These are phyloP conservation scores for Psilocybe cyanescens DNA, from an alignment of 768 basidiomycete genomes.

Conservation along the genomic window DNA sequence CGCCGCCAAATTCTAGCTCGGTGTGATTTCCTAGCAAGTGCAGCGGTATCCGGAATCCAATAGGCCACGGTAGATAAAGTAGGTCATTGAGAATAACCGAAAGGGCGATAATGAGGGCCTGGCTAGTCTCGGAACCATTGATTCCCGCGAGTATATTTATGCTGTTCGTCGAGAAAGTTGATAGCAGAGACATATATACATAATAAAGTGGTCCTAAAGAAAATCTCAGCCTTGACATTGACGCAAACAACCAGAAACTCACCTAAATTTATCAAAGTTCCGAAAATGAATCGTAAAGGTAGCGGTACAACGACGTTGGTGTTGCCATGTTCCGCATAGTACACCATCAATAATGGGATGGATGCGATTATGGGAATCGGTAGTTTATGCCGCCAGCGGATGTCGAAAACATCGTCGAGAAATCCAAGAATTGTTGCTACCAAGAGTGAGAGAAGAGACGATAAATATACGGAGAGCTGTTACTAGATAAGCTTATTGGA, in stretches of 20 bases:
- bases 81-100: constrained; percentile 93
- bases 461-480: constrained; percentile 90
- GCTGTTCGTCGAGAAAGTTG: constrained; percentile 96
- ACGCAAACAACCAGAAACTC: constrained; percentile 22
- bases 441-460: constrained; percentile 88
- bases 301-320: constrained; percentile 93
- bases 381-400: constrained; percentile 97
- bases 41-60: constrained; percentile 72
- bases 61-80: constrained; percentile 89
- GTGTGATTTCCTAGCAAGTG: constrained; percentile 68
- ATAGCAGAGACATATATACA: constrained; percentile 93
- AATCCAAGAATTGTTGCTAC: constrained; percentile 95
- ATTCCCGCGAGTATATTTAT: constrained; percentile 99
- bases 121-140: constrained; percentile 94
- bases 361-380: constrained; percentile 97
- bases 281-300: constrained; percentile 73
- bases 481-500: not conserved
- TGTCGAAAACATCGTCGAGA: constrained; percentile 97
- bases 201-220: constrained; percentile 89
- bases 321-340: constrained; percentile 92
- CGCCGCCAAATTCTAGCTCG: constrained; percentile 76
- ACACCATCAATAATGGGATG: constrained; percentile 94
- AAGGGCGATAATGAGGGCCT: constrained; percentile 89
- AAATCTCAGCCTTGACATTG: not conserved
- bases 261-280: constrained; percentile 89